phyloP scores from a whole-genome alignment of 108 stramenopile genomes.

The Nannochloropsis salina region DNA sequence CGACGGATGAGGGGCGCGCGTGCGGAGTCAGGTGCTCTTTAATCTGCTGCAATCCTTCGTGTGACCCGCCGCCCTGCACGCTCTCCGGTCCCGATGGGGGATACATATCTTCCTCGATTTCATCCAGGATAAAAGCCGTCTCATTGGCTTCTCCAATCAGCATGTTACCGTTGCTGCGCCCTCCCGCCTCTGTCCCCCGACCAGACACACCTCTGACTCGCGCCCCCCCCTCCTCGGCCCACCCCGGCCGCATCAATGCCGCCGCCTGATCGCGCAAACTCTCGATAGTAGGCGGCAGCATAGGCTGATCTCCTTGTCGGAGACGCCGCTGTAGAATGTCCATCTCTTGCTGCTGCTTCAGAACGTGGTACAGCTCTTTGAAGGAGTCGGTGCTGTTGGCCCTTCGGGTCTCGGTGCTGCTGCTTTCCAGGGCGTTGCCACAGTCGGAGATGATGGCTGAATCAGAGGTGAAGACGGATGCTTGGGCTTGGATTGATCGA shows the following conservation, averaged over 20 bases:
- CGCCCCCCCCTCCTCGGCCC: background rate
- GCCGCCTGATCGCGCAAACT: constrained; percentile 4
- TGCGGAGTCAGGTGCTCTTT: background rate
- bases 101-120: background rate
- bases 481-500: constrained; percentile 11
- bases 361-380: background rate
- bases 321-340: background rate
- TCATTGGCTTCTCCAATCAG: background rate
- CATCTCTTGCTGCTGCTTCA: background rate
- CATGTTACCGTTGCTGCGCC: background rate
- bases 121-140: background rate
- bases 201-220: background rate
- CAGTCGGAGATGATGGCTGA: background rate
- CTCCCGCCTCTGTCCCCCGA: background rate
- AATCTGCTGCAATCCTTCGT: background rate
- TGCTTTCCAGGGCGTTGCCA: background rate
- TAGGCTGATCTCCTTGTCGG: background rate
- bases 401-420: background rate
- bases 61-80: background rate
- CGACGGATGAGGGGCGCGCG: background rate
- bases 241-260: background rate
- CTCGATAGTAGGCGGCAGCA: constrained; percentile 17
- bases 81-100: background rate
- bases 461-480: background rate
- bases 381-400: background rate